Evolutionary conservation across 2,329 filamentous ascomycete genomes (phyloP), one percentile per base, ranked within the genome.

Genomic region (Aspergillus ibericus): DNA sequence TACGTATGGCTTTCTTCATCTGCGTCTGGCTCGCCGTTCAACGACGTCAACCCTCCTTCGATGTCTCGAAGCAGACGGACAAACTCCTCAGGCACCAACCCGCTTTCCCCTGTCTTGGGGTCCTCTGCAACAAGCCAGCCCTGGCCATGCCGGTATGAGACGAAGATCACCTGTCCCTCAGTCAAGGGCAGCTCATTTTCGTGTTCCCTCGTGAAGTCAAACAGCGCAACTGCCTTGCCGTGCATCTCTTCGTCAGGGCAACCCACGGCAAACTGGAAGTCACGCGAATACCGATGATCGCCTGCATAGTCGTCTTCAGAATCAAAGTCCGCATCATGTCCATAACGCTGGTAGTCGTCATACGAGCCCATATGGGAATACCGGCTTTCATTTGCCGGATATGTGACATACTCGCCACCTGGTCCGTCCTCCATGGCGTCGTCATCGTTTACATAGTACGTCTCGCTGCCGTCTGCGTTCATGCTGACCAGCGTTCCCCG

Each of bases 61-160:
- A 98, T 97, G 70, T 98, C 92, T 49, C 92, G 87, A 60, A 99
- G 82, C 47, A 99, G 81, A 15, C 95, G 88, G 42, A 99, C 95
- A 72, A 98, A 99, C 75, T 96, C 93, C 76, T 99, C 95, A 0
- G 95, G 95, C 1, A 99, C 95, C 35, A 99, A 82, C 1, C 95
- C 95, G 69, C 92, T 96, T 77, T 99, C 95, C 2, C 85, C 92
- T 0, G 92, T 97, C 75, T 92, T 93, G 12, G 93, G 93, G 70
- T 99, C 95, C 77, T 97, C 91, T 4, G 95, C 95, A 22, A 99
- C 95, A 53, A 99, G 83, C 95, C 95, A 99, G 56, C 95, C 95
- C 77, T 98, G 92, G 15, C 93, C 93, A 72, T 98, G 93, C 44
- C 95, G 85, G 75, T 98, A 99, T 15, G 92, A 96, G 22, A 99